These are phyloP conservation scores for Atkinsonella hypoxylon DNA, from an alignment of 2,329 filamentous ascomycete species.

Conservation along the genomic window DNA sequence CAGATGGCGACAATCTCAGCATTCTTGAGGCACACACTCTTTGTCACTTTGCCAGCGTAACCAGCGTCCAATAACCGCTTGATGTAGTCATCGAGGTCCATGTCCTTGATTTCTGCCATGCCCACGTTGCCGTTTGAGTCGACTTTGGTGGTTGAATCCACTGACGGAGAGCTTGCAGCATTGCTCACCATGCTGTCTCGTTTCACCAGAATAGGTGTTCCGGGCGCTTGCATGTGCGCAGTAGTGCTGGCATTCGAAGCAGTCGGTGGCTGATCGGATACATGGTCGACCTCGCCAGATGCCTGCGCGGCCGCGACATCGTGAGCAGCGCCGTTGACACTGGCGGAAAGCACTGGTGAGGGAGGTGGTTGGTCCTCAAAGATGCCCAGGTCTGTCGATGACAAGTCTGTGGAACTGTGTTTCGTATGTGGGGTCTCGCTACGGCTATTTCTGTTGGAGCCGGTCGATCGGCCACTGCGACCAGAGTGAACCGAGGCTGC, in stretches of 20 bases:
- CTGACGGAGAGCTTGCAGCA: slow-evolving; percentile 35
- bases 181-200: slow-evolving; percentile 61
- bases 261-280: slow-evolving; percentile 79
- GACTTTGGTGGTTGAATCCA: slow-evolving; percentile 25
- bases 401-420: slow-evolving; percentile 29
- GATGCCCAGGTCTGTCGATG: slow-evolving; percentile 30
- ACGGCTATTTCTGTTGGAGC: slow-evolving; percentile 32
- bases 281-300: slow-evolving; percentile 83
- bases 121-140: slow-evolving; percentile 50
- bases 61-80: slow-evolving; percentile 86
- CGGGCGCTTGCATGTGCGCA: slow-evolving; percentile 54
- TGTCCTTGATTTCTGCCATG: slow-evolving; percentile 82
- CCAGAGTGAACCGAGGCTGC: slow-evolving; percentile 62
- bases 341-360: slow-evolving; percentile 67
- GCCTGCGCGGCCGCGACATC: slow-evolving; percentile 72
- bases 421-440: slow-evolving; percentile 30
- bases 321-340: slow-evolving; percentile 60
- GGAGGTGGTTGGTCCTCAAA: slow-evolving; percentile 54
- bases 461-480: slow-evolving; percentile 43
- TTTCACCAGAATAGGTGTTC: slow-evolving; percentile 82
- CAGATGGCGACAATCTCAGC: slow-evolving; percentile 95
- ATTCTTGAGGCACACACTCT: slow-evolving; percentile 94
- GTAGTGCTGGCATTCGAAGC: slow-evolving; percentile 43
- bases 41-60: slow-evolving; percentile 93
- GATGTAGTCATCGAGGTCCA: slow-evolving; percentile 96